Evolutionary conservation across 225 moss, liverwort and hornwort genomes (phyloP), one percentile per base, ranked within the genome.

Genomic region (Marchantia paleacea): DNA sequence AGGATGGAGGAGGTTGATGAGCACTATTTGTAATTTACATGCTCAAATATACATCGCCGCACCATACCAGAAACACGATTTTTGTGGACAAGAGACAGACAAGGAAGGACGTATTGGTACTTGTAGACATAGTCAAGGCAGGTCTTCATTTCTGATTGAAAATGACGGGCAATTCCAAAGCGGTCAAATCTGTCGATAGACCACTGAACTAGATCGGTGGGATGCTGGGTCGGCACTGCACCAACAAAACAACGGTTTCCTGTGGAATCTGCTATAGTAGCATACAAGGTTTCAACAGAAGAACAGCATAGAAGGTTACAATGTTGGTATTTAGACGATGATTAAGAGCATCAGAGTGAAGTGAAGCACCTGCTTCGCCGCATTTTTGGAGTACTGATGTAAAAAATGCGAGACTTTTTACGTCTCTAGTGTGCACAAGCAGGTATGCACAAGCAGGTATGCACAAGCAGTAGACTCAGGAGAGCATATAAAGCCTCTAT

Each of bases 171-270:
- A 31, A 89, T 84, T 39, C 91, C 91, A 13, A 92, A 73, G 31
- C 91, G 88, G 75, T 90, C 88, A 47, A 92, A 84, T 22, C 80
- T 79, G 76, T 84, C 84, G 63, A 84, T 81, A 19, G 87, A 77
- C 90, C 90, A 92, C 79, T 92, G 88, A 73, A 88, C 90, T 50
- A 92, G 57, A 77, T 92, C 91, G 55, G 89, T 85, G 0, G 91
- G 91, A 71, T 92, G 83, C 63, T 88, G 88, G 51, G 87, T 85
- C 22, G 91, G 90, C 63, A 76, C 85, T 85, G 79, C 29, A 68
- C 25, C 8, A n/a, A 39, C 39, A 39, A 5, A 39, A 39, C 39
- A 2, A 39, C 39, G 2, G 39, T 39, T 39, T 39, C 3, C 39
- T 39, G 3, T 39, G 39, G 39, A 39, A 39, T 39, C 39, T 39